Percentiles rank a stretch among this genome's conserved stretches.
Evolutionary conservation across 2,329 filamentous ascomycete species (phyloP).

Genomic region (Talaromyces sp.): DNA sequence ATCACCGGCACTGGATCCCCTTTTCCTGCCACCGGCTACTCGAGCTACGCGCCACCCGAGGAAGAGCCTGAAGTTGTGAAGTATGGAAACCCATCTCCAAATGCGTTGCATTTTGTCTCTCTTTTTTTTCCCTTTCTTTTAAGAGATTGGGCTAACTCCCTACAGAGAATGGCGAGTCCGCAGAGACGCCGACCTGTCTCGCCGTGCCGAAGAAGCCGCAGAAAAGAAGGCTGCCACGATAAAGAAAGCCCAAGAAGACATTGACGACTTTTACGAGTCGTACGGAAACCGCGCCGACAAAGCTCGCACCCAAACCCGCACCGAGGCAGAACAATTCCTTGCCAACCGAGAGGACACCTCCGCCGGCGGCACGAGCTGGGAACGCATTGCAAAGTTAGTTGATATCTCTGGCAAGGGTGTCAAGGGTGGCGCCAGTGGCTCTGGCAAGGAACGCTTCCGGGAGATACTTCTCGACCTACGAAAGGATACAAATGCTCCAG

Average conservation of each 20-base stretch:
- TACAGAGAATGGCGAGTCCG: conserved; percentile 79
- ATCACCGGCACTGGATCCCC: conserved; percentile 68
- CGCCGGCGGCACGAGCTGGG: conserved; percentile 94
- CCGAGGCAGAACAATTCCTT: conserved; percentile 91
- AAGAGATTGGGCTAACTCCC: not conserved
- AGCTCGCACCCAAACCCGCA: conserved; percentile 77
- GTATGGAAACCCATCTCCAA: conserved; percentile 26
- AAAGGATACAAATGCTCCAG: conserved; percentile 86
- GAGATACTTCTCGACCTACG: conserved; percentile 80
- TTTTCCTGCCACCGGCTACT: conserved; percentile 51
- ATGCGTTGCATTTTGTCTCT: not conserved
- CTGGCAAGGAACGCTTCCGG: conserved; percentile 93
- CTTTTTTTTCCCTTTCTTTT: not conserved
- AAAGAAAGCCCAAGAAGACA: conserved; percentile 84
- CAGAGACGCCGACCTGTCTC: conserved; percentile 75
- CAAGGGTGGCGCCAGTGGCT: conserved; percentile 80
- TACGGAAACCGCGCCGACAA: conserved; percentile 99
- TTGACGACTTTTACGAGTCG: conserved; percentile 99
- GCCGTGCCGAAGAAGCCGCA: conserved; percentile 78
- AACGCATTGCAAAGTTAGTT: conserved; percentile 95
- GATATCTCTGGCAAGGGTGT: conserved; percentile 91
- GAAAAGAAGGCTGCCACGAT: conserved; percentile 80
- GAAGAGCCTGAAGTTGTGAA: conserved; percentile 84
- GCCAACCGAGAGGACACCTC: conserved; percentile 86
- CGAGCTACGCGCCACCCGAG: conserved; percentile 57